Conservation (phyloP, 371 early-diverging fungal genomes). For the Rhizomucor miehei region DNA sequence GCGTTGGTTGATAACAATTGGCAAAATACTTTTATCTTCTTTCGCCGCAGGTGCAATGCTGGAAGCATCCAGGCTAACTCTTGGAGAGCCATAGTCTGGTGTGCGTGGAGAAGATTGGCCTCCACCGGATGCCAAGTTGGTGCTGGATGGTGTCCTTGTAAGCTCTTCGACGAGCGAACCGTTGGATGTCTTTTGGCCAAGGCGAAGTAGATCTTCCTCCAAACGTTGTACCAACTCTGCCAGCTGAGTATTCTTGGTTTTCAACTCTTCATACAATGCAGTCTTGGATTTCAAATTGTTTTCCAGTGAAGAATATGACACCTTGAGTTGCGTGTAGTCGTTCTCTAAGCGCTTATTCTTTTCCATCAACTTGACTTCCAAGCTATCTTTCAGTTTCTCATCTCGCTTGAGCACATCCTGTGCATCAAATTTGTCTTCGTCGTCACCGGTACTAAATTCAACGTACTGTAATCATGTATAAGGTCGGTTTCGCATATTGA, state of each 20-base stretch:
- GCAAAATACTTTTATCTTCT: conserved; percentile 63
- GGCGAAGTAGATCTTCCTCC: conserved; percentile 70
- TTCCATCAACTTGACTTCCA: conserved; percentile 76
- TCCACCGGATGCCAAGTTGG: conserved; percentile 7
- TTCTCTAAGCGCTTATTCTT: conserved; percentile 81
- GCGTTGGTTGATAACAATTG: conserved; percentile 86
- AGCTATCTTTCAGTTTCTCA: conserved; percentile 27
- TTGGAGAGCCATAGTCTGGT: conserved; percentile 19
- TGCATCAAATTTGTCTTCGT: conserved; percentile 38
- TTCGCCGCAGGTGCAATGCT: conserved; percentile 17
- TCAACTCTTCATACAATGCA: conserved; percentile 25
- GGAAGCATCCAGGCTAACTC: conserved; percentile 25
- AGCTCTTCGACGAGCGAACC: conserved; percentile 14
- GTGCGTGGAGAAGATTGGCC: conserved; percentile 7
- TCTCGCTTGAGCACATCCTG: conserved; percentile 35
- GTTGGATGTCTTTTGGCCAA: conserved; percentile 29
- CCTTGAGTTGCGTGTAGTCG: conserved; percentile 69
- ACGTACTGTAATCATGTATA: conserved; percentile 28
- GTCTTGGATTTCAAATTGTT: conserved; percentile 29
- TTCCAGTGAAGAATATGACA: conserved; percentile 40
- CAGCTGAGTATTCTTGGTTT: conserved; percentile 43
- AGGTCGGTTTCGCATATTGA: not conserved
- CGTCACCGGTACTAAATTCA: conserved; percentile 47
- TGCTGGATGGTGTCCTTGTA: conserved; percentile 16
- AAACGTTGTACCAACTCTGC: conserved; percentile 59